Conservation (phyloP, 352 stramenopile genomes). For the Globisporangium irregulare region DNA sequence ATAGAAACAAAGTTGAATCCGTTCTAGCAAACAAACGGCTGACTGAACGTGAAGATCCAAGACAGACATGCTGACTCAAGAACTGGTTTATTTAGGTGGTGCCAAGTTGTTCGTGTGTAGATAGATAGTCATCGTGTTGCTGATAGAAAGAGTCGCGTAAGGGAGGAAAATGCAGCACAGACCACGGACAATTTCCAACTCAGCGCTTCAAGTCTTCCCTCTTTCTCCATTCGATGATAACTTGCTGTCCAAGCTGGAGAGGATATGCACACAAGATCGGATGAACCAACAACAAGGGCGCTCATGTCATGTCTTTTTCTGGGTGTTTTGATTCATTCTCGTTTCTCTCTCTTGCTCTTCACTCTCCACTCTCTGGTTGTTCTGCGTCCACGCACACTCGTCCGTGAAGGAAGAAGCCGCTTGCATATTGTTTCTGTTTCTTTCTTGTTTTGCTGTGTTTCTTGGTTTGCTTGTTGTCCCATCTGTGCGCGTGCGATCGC, state of each 20-base stretch:
- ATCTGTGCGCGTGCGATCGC: not conserved
- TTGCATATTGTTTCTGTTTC: not conserved
- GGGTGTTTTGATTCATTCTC: not conserved
- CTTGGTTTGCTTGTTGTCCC: not conserved
- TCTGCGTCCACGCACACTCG: not conserved
- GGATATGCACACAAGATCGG: not conserved
- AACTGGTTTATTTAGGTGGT: not conserved
- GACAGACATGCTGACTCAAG: not conserved
- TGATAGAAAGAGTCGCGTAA: not conserved
- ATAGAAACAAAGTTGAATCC: not conserved
- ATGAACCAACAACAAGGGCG: too few species aligned
- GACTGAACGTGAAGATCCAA: not conserved
- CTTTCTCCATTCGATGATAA: not conserved
- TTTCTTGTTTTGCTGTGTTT: not conserved
- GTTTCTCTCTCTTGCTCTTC: not conserved
- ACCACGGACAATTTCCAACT: not conserved
- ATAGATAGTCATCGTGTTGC: not conserved
- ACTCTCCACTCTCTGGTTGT: not conserved
- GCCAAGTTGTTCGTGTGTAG: slow-evolving; percentile 3
- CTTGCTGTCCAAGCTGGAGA: not conserved
- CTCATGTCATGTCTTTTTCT: not conserved
- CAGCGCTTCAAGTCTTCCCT: not conserved
- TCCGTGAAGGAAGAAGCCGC: not conserved
- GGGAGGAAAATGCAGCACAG: not conserved
- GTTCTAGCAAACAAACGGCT: not conserved